Conservation (phyloP, 2,329 filamentous ascomycete genomes). For the Colletotrichum higginsianum region DNA sequence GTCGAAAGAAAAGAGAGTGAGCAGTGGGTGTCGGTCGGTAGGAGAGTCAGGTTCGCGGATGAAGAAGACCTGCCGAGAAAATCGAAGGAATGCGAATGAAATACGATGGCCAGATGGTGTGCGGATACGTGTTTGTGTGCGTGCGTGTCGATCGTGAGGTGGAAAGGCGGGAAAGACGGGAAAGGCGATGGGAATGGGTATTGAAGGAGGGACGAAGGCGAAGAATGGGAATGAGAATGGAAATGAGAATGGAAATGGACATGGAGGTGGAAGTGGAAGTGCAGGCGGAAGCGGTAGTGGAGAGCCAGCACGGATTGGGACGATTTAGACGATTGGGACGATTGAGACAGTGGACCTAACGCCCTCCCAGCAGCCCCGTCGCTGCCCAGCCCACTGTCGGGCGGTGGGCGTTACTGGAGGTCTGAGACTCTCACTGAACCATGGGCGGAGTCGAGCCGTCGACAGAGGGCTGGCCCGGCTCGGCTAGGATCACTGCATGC, state of each 20-base stretch:
- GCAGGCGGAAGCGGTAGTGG: slow-evolving; percentile 23
- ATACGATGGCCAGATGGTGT: slow-evolving; percentile 12
- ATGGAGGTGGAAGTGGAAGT: slow-evolving; percentile 6
- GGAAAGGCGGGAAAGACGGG: not conserved
- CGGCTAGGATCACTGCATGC: slow-evolving; percentile 30
- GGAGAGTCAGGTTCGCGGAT: slow-evolving; percentile 12
- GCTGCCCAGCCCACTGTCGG: slow-evolving; percentile 12
- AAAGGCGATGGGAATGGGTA: slow-evolving; percentile 14
- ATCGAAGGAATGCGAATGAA: slow-evolving; percentile 15
- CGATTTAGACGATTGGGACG: slow-evolving; percentile 4
- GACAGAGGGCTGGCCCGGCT: not conserved
- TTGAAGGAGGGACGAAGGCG: slow-evolving; percentile 6
- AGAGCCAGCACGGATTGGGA: slow-evolving; percentile 20
- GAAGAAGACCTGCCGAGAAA: slow-evolving; percentile 1
- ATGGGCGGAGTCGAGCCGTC: not conserved
- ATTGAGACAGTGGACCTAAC: slow-evolving; percentile 4
- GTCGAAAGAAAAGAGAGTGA: slow-evolving; percentile 1
- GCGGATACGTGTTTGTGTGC: not conserved
- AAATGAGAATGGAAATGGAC: not conserved
- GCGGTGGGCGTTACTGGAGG: not conserved
- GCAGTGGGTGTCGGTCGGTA: not conserved
- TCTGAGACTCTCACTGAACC: not conserved
- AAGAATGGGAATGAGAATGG: slow-evolving; percentile 19
- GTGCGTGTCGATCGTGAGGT: not conserved
- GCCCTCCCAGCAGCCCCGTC: not conserved